Evolutionary conservation across 495 filamentous ascomycete species (phyloP), one percentile per base, ranked within the genome.

Genomic region (Bryoglossum gracile): DNA sequence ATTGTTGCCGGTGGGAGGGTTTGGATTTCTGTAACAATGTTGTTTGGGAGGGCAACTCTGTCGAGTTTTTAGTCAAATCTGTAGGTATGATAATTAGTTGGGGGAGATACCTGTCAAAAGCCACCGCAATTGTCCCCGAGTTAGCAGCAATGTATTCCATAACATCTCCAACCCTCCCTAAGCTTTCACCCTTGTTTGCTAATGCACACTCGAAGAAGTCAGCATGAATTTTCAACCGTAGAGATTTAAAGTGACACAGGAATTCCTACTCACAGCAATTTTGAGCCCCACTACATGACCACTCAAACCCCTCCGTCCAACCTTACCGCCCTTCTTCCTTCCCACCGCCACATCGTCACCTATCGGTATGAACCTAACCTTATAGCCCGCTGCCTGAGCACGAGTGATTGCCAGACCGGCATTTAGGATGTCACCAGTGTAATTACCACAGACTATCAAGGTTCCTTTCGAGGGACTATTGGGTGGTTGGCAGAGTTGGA

Each of bases 351-450:
- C 77, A 45, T 82, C 78, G 43, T 81, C 78, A 16, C 77, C 76
- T 59, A 79, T 76, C 41, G 75, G 73, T 40, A 80, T 70, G 61
- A 79, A 75, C 35, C 65, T 65, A 38, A 77, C 75, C 18, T 72
- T 73, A 48, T 74, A 68, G 30, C 77, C 77, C 52, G 68, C 64
- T 22, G 76, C 76, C 33, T 72, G 72, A 14, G 74, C 76, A 61
- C 81, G 78, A 55, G 81, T 77, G 44, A 74, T 71, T 2, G 78
- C 78, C 11, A 82, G 61, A 1, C 78, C 78, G 46, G 81, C 81
- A 54, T 82, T 78, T 35, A 82, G 64, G 55, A 76, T 79, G 61
- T 82, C 78, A 24, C 78, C 78, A 1, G 78, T 82, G 58, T 82
- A 82, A 55, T 82, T 82, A 21, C 76, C 80, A 51, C 81, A 72